Conservation (phyloP, 805 yeast genomes). For the Metschnikowia noctiluminum region DNA sequence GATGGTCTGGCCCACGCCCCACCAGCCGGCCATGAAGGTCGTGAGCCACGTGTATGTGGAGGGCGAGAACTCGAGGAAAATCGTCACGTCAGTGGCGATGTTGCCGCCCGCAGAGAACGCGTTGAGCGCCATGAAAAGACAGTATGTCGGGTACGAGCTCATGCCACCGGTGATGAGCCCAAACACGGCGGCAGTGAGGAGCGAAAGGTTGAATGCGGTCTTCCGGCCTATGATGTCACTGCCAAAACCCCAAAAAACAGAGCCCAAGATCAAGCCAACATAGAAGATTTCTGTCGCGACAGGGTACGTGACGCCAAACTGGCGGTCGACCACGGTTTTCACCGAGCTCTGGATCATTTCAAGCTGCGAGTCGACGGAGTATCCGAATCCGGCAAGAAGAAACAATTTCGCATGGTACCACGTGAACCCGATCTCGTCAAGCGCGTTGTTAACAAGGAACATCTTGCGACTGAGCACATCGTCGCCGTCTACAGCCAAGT, state of each 20-base stretch:
- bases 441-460: constrained; percentile 47
- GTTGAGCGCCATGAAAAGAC: constrained; percentile 44
- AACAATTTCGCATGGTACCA: constrained; percentile 49
- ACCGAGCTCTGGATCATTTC: constrained; percentile 46
- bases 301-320: constrained; percentile 44
- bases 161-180: constrained; percentile 55
- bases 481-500: constrained; percentile 12
- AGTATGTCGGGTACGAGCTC: constrained; percentile 47
- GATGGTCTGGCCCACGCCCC: constrained; percentile 63
- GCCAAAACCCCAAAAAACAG: constrained; percentile 53
- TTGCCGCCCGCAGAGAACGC: constrained; percentile 56
- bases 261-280: constrained; percentile 51
- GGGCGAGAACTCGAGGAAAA: constrained; percentile 53
- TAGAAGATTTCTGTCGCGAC: constrained; percentile 43
- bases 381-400: constrained; percentile 54
- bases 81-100: constrained; percentile 51
- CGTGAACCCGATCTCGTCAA: constrained; percentile 62
- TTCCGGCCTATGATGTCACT: constrained; percentile 56
- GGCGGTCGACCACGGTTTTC: constrained; percentile 43
- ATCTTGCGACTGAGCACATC: constrained; percentile 40
- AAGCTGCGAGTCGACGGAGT: constrained; percentile 43
- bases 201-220: constrained; percentile 48
- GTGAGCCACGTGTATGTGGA: constrained; percentile 47
- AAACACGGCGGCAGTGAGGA: constrained; percentile 47
- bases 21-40: constrained; percentile 45